Base-by-base conservation (phyloP, 2,329 filamentous ascomycete genomes). In the Colletotrichum nymphaeae region DNA sequence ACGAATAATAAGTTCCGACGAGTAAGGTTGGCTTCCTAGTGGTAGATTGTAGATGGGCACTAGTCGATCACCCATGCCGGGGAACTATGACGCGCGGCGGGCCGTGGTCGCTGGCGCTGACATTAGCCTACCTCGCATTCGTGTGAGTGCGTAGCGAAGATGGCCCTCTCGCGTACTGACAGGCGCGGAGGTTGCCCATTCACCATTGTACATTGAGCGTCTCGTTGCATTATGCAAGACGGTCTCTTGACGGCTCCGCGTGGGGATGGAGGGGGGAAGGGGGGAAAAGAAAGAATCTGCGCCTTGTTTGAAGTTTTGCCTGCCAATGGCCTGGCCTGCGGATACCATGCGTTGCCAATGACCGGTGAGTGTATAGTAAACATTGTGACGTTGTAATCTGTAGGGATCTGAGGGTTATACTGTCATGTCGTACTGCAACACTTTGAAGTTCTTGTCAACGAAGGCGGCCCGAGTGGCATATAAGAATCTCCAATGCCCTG, bases 321-420 rank as follows among this genome's bases (percentile, higher is more conserved):
- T 49, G 42, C 42, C 19, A 8, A 49, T 12, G 12, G 35, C 32
- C 22, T 37, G n/a, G n/a, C 5, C n/a, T 24, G 57, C n/a, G 26
- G 28, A 6, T 4, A 16, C 60, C 63, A 30, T 59, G 55, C 30
- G 8, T 42, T 22, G 28, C 58, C 49, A 63, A 63, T 58, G 8
- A 42, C 28, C 4, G 52, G 12, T 9, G 37, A 67, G 46, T n/a
- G n/a, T 28, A 67, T 67, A 12, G 32, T 37, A 56, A 35, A 9
- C 24, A 53, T 46, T 53, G 65, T 72, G 65, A 58, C 52, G 53
- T 58, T 69, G 46, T 52, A 12, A 26, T 14, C 30, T 53, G 46
- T 35, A 26, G 60, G 46, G 60, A 22, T 16, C 7, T 53, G 42
- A 14, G 24, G 42, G 42, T 4, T 22, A 19, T 12, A 19, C 26